Conservation (phyloP, 305 asterid genomes). For the Solanum hybrid region DNA sequence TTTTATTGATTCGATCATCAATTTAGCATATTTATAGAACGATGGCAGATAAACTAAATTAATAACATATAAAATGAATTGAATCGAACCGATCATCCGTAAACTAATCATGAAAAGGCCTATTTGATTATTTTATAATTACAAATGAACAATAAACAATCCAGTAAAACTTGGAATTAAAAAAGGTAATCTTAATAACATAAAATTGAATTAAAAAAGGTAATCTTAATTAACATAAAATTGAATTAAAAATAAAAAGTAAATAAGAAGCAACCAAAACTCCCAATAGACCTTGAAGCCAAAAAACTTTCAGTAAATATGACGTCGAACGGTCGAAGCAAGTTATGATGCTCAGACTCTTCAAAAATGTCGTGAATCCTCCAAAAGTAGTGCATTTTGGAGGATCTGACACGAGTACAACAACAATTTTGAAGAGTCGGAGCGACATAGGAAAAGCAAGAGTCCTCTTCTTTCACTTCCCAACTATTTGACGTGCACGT, state of each 20-base stretch:
- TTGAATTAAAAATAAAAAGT: not conserved
- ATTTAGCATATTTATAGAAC: not conserved
- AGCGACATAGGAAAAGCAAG: not conserved
- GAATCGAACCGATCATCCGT: accelerated
- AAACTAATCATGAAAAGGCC: not conserved
- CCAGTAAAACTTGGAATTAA: not conserved
- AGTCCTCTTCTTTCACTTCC: slow-evolving; percentile 25
- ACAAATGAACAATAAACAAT: not conserved
- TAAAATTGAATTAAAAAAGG: not conserved
- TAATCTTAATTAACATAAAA: no score
- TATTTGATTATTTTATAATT: not conserved
- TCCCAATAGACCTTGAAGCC: not conserved
- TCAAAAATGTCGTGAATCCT: not conserved
- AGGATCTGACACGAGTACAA: not conserved
- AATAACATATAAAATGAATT: not conserved
- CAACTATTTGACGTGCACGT: slow-evolving; percentile 54
- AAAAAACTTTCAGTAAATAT: not conserved
- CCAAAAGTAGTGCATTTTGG: not conserved
- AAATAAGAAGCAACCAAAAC: not conserved
- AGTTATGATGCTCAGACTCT: not conserved
- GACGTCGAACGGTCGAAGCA: not conserved
- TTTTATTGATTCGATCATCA: not conserved
- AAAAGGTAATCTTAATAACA: not conserved
- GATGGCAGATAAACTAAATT: not conserved
- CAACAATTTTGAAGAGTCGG: not conserved